Percentiles rank a stretch among this genome's conserved stretches.
Conservation (phyloP, 768 basidiomycete species). For the Gloeophyllum trabeum region DNA sequence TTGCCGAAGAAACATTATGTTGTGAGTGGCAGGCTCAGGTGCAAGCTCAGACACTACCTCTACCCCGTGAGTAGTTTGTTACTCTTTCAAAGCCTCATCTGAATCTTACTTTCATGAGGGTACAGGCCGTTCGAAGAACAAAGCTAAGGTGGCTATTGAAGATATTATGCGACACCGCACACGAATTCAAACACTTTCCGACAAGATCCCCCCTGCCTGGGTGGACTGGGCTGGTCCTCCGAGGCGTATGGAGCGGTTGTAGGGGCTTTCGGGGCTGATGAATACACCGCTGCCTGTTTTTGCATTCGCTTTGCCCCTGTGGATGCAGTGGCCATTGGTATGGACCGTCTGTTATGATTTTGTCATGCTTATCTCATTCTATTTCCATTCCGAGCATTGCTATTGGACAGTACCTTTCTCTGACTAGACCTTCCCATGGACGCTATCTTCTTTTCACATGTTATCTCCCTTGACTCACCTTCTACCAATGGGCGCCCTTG, state of each 20-base stretch:
- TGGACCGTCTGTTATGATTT: background rate
- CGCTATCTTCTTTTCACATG: too few relatives aligned
- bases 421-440: too few relatives aligned
- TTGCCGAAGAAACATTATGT: background rate
- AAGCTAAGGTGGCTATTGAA: background rate
- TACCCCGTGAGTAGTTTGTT: background rate
- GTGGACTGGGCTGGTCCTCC: constrained; percentile 5
- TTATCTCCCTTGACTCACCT: too few relatives aligned
- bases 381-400: too few relatives aligned
- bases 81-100: too few relatives aligned
- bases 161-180: background rate
- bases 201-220: constrained; percentile 13
- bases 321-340: background rate
- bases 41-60: background rate
- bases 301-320: background rate
- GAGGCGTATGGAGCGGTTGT: background rate
- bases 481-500: too few relatives aligned
- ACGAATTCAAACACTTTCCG: too few relatives aligned
- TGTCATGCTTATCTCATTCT: too few relatives aligned
- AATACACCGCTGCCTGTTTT: background rate
- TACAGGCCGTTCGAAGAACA: background rate
- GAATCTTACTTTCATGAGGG: background rate
- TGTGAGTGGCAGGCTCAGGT: background rate
- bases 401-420: too few relatives aligned
- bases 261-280: background rate